Percentiles rank a stretch among this genome's conserved stretches.
phyloP scores from a whole-genome alignment of 495 filamentous ascomycete species.

The Penicillium taxi region DNA sequence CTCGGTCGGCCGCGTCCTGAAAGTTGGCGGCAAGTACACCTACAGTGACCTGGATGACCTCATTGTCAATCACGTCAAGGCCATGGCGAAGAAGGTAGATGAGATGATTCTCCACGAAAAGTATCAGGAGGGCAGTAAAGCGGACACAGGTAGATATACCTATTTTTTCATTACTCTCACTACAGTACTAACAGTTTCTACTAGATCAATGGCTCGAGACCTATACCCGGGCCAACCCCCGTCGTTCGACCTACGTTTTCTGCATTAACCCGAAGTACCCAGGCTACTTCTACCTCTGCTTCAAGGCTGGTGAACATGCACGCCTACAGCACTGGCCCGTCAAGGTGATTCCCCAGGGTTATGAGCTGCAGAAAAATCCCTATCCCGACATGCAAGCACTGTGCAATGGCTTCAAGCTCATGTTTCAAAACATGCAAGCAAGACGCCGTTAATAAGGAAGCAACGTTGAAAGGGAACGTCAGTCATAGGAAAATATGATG shows the following conservation, averaged over 20 bases:
- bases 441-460: slow-evolving; percentile 21
- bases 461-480: too few relatives aligned
- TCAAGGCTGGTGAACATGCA: slow-evolving; percentile 76
- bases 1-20: slow-evolving; percentile 74
- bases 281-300: slow-evolving; percentile 91
- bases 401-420: slow-evolving; percentile 77
- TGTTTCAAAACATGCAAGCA: slow-evolving; percentile 50
- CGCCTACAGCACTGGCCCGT: slow-evolving; percentile 73
- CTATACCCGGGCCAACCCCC: slow-evolving; percentile 93
- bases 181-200: slow-evolving; percentile 6
- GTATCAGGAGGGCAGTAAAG: slow-evolving; percentile 70
- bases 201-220: slow-evolving; percentile 90
- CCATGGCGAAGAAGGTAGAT: slow-evolving; percentile 95
- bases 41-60: slow-evolving; percentile 96
- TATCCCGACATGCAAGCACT: slow-evolving; percentile 92
- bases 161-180: slow-evolving; percentile 3
- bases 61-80: slow-evolving; percentile 93
- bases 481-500: too few relatives aligned
- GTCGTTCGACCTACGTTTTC: slow-evolving; percentile 86
- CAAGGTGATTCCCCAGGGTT: slow-evolving; percentile 82
- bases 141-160: slow-evolving; percentile 68
- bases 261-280: slow-evolving; percentile 86
- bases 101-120: slow-evolving; percentile 91
- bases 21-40: slow-evolving; percentile 75
- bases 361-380: slow-evolving; percentile 72